Conservation (phyloP, 2,329 filamentous ascomycete genomes). For the Penicillium glabrum region DNA sequence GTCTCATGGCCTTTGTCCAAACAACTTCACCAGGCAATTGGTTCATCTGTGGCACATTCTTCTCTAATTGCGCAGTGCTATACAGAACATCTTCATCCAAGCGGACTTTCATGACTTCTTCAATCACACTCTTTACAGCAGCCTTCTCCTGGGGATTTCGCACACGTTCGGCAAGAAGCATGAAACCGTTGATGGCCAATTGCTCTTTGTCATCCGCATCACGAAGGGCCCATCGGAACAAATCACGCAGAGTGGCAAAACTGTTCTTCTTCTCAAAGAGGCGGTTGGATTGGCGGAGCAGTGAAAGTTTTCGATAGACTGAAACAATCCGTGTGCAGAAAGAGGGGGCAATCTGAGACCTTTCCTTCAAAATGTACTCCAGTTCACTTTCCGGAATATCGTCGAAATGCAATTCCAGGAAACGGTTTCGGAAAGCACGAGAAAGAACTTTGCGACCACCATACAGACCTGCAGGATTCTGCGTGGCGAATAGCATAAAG, state of each 20-base stretch:
- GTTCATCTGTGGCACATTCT: constrained; percentile 50
- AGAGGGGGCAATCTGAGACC: constrained; percentile 85
- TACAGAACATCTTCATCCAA: constrained; percentile 77
- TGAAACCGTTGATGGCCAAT: constrained; percentile 88
- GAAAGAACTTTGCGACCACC: constrained; percentile 92
- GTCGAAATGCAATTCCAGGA: constrained; percentile 95
- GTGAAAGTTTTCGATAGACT: constrained; percentile 89
- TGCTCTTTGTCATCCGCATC: constrained; percentile 83
- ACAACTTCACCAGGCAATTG: constrained; percentile 59
- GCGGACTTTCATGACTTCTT: constrained; percentile 82
- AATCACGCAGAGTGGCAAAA: constrained; percentile 91
- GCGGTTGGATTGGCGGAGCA: constrained; percentile 82
- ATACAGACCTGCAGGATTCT: constrained; percentile 94
- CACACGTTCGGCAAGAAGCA: constrained; percentile 92
- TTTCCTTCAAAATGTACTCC: constrained; percentile 83
- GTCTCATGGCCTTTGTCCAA: constrained; percentile 93
- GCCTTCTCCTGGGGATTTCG: constrained; percentile 83
- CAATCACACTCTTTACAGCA: constrained; percentile 84
- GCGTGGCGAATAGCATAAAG: constrained; percentile 97
- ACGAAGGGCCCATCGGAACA: constrained; percentile 92
- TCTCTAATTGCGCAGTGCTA: constrained; percentile 57
- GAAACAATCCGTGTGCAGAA: constrained; percentile 89
- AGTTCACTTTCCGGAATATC: constrained; percentile 96
- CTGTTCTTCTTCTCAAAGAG: constrained; percentile 97
- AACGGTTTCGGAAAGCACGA: constrained; percentile 92